Base-by-base conservation (phyloP, 257 asterid species). In the Datura wrightii region DNA sequence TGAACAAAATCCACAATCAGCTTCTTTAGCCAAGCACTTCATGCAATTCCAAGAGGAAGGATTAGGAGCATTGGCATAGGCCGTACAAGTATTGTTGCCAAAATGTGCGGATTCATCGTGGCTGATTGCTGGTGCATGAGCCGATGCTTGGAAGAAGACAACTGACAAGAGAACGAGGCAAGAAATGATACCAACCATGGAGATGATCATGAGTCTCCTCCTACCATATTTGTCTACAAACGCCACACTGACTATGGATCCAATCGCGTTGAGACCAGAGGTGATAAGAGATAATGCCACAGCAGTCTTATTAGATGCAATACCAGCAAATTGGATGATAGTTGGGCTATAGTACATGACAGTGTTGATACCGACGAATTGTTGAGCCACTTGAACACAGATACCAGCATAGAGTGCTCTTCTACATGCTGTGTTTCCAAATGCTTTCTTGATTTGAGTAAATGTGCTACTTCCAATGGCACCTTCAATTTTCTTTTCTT, bases 361-460 rank as follows among this genome's bases (percentile, higher is more conserved):
- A 39, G 87, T 85, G 82, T 89, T 89, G 66, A 89, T 89, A 34
- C 91, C 91, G 2, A 87, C 89, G 15, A 89, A 84, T 46, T 89
- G 91, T 44, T 89, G 89, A 41, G 86, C 88, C 5, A 87, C 88
- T 86, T 83, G 89, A 10, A 59, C 84, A 2, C 86, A 82, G 36
- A 89, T 36, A 8, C 91, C 91, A 0, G 87, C 87, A 58, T 83
- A 86, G 5, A 88, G 82, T 0, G 87, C 90, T 44, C 89, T 55
- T 37, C 89, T 82, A 76, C 82, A 76, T 76, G 62, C n/a, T 52
- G 82, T 52, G n/a, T 34, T 52, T 6, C 82, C 63, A 52, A 76
- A 76, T 1, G 82, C 82, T 50, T 52, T 52, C 82, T 52, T 52
- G 39, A 76, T 76, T 76, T 76, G 82, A 76, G 82, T 50, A 31